A percentile compares a stretch with the other conserved stretches of the same genome.
Conservation (phyloP, 495 filamentous ascomycete genomes). For the Penicillium longicatenatum region DNA sequence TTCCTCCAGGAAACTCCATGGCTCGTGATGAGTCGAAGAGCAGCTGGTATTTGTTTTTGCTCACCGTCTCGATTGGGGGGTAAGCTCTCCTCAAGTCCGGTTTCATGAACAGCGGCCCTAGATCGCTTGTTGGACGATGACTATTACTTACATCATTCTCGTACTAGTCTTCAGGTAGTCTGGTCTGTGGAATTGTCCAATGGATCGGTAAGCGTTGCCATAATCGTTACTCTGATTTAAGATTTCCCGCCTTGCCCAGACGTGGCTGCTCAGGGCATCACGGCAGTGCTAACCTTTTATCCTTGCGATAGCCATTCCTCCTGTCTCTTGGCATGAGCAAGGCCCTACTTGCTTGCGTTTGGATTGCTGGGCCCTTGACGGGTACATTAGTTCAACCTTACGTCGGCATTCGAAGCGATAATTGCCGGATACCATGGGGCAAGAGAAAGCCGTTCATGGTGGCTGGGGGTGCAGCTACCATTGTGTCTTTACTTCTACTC, state of each 20-base stretch:
- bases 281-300: neutral
- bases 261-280: neutral
- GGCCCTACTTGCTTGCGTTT: slow-evolving; percentile 87
- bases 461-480: slow-evolving; percentile 69
- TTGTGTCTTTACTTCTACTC: slow-evolving; percentile 70
- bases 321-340: slow-evolving; percentile 88
- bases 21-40: slow-evolving; percentile 58
- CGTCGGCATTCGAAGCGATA: slow-evolving; percentile 87
- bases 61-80: slow-evolving; percentile 82
- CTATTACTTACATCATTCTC: neutral
- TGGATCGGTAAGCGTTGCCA: slow-evolving; percentile 61
- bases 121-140: neutral
- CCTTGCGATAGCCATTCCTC: slow-evolving; percentile 58
- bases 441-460: slow-evolving; percentile 90
- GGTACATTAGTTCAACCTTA: slow-evolving; percentile 92
- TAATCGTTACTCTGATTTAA: neutral
- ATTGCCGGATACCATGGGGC: slow-evolving; percentile 77
- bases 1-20: neutral
- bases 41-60: slow-evolving; percentile 76
- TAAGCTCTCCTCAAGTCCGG: slow-evolving; percentile 34
- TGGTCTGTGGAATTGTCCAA: slow-evolving; percentile 91
- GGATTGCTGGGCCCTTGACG: slow-evolving; percentile 89
- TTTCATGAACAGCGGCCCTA: neutral
- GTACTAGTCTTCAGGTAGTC: slow-evolving; percentile 75
- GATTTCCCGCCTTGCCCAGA: neutral